These are phyloP conservation scores for Quercus lobata DNA, from an alignment of 331 rosid genomes.

Conservation along the genomic window DNA sequence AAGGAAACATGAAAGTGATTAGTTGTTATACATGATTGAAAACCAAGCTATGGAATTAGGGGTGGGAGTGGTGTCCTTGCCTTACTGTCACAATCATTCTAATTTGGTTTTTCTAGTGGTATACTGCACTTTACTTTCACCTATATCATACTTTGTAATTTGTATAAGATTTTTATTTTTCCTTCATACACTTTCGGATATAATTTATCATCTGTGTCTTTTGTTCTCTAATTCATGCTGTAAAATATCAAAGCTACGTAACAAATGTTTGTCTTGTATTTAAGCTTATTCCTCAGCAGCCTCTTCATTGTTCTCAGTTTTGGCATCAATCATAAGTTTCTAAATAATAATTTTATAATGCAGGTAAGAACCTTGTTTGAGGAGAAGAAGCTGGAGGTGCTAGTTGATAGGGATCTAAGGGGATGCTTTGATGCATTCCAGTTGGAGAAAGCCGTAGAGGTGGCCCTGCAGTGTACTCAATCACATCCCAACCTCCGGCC, in stretches of 20 bases:
- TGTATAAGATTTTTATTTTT: neutral
- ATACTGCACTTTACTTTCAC: too few species aligned
- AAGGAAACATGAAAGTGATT: too few species aligned
- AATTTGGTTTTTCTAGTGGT: too few species aligned
- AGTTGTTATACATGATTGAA: too few species aligned
- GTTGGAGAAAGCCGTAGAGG: conserved; percentile 61
- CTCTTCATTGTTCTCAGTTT: neutral
- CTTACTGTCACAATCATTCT: too few species aligned
- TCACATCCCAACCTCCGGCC: conserved; percentile 81
- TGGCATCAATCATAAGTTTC: neutral
- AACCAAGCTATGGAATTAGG: too few species aligned
- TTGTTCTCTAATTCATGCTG: neutral
- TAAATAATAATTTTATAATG: conserved; percentile 8
- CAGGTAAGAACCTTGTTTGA: conserved; percentile 75
- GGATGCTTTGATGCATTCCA: conserved; percentile 77
- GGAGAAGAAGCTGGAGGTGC: conserved; percentile 66
- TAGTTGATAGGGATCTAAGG: conserved; percentile 78
- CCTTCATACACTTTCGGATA: neutral
- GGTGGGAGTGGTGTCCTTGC: too few species aligned
- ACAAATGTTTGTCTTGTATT: neutral
- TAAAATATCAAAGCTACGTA: neutral
- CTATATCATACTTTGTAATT: too few species aligned
- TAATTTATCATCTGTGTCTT: neutral
- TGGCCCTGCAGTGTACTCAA: conserved; percentile 79
- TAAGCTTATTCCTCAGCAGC: too few species aligned